phyloP scores from a whole-genome alignment of 495 filamentous ascomycete genomes.

The Talaromyces stipitatus region DNA sequence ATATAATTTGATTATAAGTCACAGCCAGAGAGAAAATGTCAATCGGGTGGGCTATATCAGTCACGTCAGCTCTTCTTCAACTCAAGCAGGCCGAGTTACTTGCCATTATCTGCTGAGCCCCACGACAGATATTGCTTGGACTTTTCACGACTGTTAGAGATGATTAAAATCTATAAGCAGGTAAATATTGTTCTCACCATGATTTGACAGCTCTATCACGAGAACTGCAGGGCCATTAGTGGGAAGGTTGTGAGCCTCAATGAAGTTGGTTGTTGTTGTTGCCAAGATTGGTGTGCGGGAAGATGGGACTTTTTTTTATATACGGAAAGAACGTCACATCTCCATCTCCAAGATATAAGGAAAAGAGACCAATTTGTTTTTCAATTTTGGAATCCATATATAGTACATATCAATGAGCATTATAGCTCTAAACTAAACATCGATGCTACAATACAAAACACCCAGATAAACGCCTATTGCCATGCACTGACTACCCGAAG shows the following conservation, averaged over 20 bases:
- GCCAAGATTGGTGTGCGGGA: neutral
- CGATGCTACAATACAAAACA: constrained; percentile 7
- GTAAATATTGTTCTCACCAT: neutral
- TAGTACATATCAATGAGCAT: neutral
- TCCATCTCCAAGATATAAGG: neutral
- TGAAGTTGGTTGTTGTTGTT: neutral
- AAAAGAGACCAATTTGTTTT: neutral
- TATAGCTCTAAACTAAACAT: neutral
- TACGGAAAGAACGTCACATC: neutral
- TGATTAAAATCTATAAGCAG: neutral
- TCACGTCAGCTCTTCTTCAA: neutral
- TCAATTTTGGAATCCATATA: neutral
- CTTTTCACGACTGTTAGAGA: constrained; percentile 35
- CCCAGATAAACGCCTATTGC: constrained; percentile 5
- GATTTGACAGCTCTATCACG: neutral
- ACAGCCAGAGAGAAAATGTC: constrained; percentile 88
- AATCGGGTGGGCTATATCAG: constrained; percentile 71
- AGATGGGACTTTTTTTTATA: neutral
- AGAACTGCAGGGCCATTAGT: neutral
- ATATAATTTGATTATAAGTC: constrained; percentile 68
- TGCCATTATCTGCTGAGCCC: constrained; percentile 83
- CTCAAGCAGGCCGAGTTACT: neutral
- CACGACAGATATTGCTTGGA: constrained; percentile 96
- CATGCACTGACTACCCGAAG: constrained; percentile 2
- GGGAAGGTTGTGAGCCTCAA: neutral